Base-by-base conservation (phyloP, 164 flowering plant species). In the Dillenia turbinata region DNA sequence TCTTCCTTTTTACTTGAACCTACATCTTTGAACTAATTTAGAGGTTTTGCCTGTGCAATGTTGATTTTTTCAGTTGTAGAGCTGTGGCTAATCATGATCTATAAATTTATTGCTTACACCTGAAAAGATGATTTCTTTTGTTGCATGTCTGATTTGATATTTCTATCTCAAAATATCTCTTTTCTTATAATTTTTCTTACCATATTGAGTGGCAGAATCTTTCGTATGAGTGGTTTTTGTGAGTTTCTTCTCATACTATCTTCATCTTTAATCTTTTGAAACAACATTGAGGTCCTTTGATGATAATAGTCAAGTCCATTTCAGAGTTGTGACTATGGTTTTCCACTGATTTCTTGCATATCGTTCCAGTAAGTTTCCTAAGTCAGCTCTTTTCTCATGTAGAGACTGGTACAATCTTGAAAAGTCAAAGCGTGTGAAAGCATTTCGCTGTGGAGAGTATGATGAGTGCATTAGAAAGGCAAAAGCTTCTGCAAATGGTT, bases 371-470 rank as follows among this genome's bases (percentile, higher is more conserved):
- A 2, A 17, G 14, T 4, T 56, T 48, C 12, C 46, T 10, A 9
- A 52, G 10, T 14, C 17, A 22, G 24, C 5, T 40, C 16, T 48
- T 69, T 47, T 61, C 47, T 44, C 53, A 9, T 71, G 54, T 77
- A 92, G 98, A 73, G 98, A 90, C 67, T 90, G 98, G 98, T 90
- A 89, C 72, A 87, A 90, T 78, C 84, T 93, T 56, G 89, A 90
- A 66, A 90, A 83, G 54, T 85, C 98, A 17, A 90, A 79, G 77
- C 72, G 91, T 52, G 94, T 93, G 72, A 93, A 93, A 72, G 81
- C 92, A 62, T 92, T 92, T 74, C 91, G 90, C 9, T 92, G 98
- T 81, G 96, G 96, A 19, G 97, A 92, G 54, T 92, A 76, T 64
- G 88, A 85, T 59, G 85, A 80, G 12, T 90, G 91, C 78, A 88